phyloP scores from a whole-genome alignment of 108 stramenopile species.

The Craspedostauros australis region DNA sequence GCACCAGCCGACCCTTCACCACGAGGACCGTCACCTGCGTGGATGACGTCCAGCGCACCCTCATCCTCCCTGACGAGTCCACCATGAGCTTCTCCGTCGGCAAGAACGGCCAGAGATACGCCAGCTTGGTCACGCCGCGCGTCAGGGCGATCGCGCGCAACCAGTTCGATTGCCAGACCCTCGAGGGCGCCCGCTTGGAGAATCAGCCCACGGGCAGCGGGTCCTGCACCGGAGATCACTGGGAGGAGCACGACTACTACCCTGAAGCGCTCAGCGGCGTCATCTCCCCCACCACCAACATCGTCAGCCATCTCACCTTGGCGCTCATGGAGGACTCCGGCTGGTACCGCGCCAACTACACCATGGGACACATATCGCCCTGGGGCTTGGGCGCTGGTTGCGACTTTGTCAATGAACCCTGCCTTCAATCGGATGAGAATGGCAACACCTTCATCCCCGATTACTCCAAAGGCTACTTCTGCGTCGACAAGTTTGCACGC shows the following conservation, averaged over 20 bases:
- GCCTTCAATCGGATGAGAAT: conserved; percentile 35
- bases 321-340: conserved; percentile 80
- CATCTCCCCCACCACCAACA: conserved; percentile 68
- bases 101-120: conserved; percentile 66
- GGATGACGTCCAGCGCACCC: conserved; percentile 49
- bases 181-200: conserved; percentile 70
- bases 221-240: conserved; percentile 82
- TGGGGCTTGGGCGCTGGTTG: conserved; percentile 76
- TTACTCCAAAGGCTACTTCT: conserved; percentile 67
- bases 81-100: conserved; percentile 69
- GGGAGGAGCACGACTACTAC: conserved; percentile 78
- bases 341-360: conserved; percentile 77
- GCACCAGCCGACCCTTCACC: conserved; percentile 64
- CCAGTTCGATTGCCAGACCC: conserved; percentile 76
- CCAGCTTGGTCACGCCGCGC: conserved; percentile 71
- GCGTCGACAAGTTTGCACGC: conserved; percentile 38
- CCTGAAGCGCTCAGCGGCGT: conserved; percentile 60
- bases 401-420: conserved; percentile 63
- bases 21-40: conserved; percentile 68
- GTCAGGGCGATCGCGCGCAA: conserved; percentile 71
- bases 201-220: conserved; percentile 75
- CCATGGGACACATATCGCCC: conserved; percentile 28
- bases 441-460: conserved; percentile 42
- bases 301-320: conserved; percentile 62
- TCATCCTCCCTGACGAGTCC: conserved; percentile 56